phyloP scores from a whole-genome alignment of 2,329 filamentous ascomycete species.

The Nemania serpens region DNA sequence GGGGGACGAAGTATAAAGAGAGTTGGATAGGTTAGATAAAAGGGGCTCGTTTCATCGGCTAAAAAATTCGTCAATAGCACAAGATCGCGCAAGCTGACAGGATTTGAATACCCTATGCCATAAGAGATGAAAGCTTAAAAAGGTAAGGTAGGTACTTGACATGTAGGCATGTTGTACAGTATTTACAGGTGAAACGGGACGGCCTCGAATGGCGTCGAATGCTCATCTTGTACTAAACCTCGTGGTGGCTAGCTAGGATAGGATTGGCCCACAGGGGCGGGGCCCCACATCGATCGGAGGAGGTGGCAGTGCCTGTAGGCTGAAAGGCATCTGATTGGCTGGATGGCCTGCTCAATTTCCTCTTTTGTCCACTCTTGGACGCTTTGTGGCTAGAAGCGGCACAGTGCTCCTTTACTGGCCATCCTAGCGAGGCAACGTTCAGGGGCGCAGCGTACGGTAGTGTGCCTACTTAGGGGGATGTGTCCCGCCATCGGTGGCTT shows the following conservation, averaged over 20 bases:
- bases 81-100: neutral
- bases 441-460: conserved; percentile 20
- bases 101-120: neutral
- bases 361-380: conserved; percentile 15
- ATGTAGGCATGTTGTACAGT: neutral
- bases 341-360: conserved; percentile 27
- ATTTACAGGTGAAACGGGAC: neutral
- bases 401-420: conserved; percentile 1
- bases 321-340: conserved; percentile 16
- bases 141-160: too few relatives aligned
- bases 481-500: conserved; percentile 16
- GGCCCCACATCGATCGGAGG: conserved; percentile 3
- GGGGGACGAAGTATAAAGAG: neutral
- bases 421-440: neutral
- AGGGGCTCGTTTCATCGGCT: conserved; percentile 3
- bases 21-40: neutral
- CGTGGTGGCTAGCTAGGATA: conserved; percentile 17
- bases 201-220: conserved; percentile 4
- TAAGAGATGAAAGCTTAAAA: neutral
- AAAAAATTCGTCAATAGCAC: neutral
- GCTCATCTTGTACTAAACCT: conserved; percentile 14
- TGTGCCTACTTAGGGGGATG: neutral
- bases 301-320: conserved; percentile 1
- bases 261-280: conserved; percentile 14
- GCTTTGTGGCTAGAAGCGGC: conserved; percentile 21